These are phyloP conservation scores for Neurospora sp. DNA, from an alignment of 495 filamentous ascomycete species.

Conservation along the genomic window DNA sequence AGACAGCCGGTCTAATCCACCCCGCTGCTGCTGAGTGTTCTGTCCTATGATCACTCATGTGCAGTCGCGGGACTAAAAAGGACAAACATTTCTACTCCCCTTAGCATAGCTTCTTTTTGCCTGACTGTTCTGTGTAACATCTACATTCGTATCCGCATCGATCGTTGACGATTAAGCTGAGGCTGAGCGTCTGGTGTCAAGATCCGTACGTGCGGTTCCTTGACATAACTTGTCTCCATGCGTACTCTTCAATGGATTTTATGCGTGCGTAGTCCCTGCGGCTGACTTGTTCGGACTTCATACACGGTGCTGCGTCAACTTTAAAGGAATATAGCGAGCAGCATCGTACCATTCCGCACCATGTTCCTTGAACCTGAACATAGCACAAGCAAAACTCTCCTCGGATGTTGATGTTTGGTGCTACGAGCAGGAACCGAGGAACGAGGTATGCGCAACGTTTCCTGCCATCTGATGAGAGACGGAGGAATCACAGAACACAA, in stretches of 20 bases:
- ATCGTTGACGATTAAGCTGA: background rate
- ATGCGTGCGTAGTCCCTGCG: background rate
- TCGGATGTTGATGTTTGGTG: background rate
- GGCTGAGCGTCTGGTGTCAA: background rate
- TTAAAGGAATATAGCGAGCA: background rate
- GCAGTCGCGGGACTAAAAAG: conserved; percentile 49
- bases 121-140: background rate
- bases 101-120: background rate
- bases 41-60: conserved; percentile 20
- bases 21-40: conserved; percentile 35
- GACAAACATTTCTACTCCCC: conserved; percentile 38
- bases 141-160: background rate
- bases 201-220: background rate
- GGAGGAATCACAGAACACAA: background rate
- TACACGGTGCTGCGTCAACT: background rate
- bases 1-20: conserved; percentile 55
- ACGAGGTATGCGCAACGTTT: background rate
- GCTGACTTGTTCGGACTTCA: background rate
- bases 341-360: background rate
- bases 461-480: background rate
- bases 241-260: background rate
- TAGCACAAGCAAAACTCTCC: background rate
- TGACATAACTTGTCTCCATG: background rate
- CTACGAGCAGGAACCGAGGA: background rate
- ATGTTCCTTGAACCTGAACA: background rate